Evolutionary conservation across 371 early-diverging fungal genomes (phyloP).

Genomic region (Mucor ambiguus): DNA sequence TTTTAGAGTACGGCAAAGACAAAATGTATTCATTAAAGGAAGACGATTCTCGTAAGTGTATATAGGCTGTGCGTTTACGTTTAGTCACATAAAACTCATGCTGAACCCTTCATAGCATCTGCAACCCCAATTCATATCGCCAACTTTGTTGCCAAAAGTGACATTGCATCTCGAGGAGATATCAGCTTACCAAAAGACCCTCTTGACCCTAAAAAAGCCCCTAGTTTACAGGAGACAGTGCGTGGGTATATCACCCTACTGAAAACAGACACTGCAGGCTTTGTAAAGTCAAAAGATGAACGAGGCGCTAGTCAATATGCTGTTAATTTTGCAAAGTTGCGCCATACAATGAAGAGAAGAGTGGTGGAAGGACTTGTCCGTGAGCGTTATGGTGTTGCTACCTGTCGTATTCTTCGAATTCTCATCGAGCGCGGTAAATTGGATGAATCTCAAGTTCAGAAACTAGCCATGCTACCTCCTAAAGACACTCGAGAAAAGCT

Average conservation of each 20-base stretch:
- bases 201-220: slow-evolving; percentile 44
- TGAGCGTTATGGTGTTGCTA: slow-evolving; percentile 76
- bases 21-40: slow-evolving; percentile 51
- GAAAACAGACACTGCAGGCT: slow-evolving; percentile 62
- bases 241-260: slow-evolving; percentile 71
- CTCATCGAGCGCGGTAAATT: slow-evolving; percentile 79
- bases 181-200: slow-evolving; percentile 60
- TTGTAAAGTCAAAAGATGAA: slow-evolving; percentile 72
- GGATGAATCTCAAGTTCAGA: slow-evolving; percentile 82
- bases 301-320: slow-evolving; percentile 76
- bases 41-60: slow-evolving; percentile 56
- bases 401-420: slow-evolving; percentile 75
- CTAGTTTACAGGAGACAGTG: slow-evolving; percentile 50
- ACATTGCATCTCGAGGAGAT: slow-evolving; percentile 48
- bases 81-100: neutral
- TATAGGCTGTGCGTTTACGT: neutral
- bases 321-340: slow-evolving; percentile 64
- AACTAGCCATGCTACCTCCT: slow-evolving; percentile 77
- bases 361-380: slow-evolving; percentile 70
- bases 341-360: slow-evolving; percentile 59
- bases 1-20: slow-evolving; percentile 58
- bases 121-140: slow-evolving; percentile 62
- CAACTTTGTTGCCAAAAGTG: slow-evolving; percentile 50
- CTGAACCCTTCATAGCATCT: slow-evolving; percentile 30
- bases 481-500: slow-evolving; percentile 75